phyloP scores from a whole-genome alignment of 805 yeast genomes.

The Priceomyces medius region DNA sequence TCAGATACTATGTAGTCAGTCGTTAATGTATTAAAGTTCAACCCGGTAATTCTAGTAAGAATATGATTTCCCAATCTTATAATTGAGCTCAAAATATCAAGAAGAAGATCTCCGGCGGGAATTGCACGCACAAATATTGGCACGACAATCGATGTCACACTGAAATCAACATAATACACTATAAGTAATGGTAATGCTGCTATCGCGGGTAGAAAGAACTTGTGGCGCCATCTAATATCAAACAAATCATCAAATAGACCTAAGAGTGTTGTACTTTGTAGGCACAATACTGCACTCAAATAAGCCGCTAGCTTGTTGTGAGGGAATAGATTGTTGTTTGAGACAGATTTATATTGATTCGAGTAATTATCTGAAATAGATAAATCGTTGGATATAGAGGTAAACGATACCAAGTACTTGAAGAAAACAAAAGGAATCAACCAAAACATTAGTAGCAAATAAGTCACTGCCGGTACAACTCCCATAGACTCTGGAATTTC shows the following conservation, averaged over 20 bases:
- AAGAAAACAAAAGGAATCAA: constrained; percentile 87
- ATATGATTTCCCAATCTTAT: constrained; percentile 30
- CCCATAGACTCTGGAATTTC: constrained; percentile 88
- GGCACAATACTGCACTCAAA: constrained; percentile 77
- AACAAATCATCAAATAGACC: constrained; percentile 94
- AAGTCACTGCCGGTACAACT: constrained; percentile 79
- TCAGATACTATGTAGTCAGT: constrained; percentile 37
- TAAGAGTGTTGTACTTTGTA: constrained; percentile 78
- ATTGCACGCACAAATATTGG: constrained; percentile 59
- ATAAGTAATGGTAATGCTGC: constrained; percentile 89
- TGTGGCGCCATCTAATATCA: constrained; percentile 96
- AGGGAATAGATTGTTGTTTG: constrained; percentile 54
- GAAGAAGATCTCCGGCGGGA: constrained; percentile 24
- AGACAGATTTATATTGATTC: constrained; percentile 32
- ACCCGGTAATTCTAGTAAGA: constrained; percentile 34
- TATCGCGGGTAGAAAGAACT: constrained; percentile 91
- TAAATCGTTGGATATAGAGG: constrained; percentile 34
- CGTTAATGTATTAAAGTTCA: constrained; percentile 37
- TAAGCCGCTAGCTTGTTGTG: constrained; percentile 82
- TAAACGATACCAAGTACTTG: constrained; percentile 60
- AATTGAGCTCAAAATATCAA: constrained; percentile 19
- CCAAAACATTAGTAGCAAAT: constrained; percentile 75
- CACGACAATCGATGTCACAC: constrained; percentile 81
- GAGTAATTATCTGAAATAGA: constrained; percentile 31
- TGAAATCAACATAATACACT: constrained; percentile 91